Evolutionary conservation across 2,329 filamentous ascomycete genomes (phyloP).

Genomic region (Colletotrichum falcatum): DNA sequence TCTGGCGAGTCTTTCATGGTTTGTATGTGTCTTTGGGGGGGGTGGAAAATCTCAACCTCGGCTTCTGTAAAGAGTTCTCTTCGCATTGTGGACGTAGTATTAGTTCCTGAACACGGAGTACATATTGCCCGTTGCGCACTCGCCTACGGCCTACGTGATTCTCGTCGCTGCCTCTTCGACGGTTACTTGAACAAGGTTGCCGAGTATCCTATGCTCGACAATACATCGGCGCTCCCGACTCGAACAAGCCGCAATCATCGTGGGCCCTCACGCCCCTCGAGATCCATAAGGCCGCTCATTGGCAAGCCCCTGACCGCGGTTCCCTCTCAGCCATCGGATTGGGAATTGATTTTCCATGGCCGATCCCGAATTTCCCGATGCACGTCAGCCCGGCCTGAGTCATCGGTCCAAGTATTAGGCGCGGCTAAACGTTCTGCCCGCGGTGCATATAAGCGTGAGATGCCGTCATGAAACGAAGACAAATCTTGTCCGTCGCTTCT

Average conservation of each 20-base stretch:
- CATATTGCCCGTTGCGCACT: neutral
- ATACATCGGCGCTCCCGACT: neutral
- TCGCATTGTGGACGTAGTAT: slow-evolving; percentile 11
- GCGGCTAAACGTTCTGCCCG: neutral
- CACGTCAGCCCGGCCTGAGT: neutral
- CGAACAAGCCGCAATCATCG: neutral
- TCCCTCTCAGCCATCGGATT: too few relatives aligned
- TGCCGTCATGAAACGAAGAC: neutral
- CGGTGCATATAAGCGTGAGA: neutral
- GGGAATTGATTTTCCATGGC: too few relatives aligned
- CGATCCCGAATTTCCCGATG: neutral
- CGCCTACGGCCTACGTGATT: accelerated
- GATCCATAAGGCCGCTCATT: too few relatives aligned
- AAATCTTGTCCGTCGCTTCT: neutral
- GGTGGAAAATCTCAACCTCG: slow-evolving; percentile 1
- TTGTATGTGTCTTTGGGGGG: too few relatives aligned
- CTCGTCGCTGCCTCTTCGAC: too few relatives aligned
- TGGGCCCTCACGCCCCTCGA: too few relatives aligned
- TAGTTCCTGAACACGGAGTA: neutral
- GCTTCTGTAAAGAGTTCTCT: neutral
- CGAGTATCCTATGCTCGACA: neutral
- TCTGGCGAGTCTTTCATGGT: too few relatives aligned
- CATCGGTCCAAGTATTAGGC: neutral
- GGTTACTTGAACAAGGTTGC: too few relatives aligned
- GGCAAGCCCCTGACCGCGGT: too few relatives aligned